Conservation (phyloP, 345 rosid species). For the Eutrema heterophyllum region DNA sequence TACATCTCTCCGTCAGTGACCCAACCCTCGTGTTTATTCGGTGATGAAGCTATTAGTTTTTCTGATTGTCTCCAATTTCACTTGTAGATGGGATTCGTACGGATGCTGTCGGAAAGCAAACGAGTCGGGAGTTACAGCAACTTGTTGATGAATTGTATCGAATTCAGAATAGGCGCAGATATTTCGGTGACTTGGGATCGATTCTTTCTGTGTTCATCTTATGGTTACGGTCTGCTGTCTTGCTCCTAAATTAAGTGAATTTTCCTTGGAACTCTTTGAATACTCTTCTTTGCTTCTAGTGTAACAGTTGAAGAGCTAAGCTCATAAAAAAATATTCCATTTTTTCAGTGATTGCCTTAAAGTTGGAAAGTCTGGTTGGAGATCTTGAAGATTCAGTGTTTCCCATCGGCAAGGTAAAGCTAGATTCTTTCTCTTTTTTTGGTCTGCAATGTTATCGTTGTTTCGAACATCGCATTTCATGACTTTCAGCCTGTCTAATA, state of each 20-base stretch:
- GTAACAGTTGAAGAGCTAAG: too few species aligned
- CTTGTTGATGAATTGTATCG: conserved; percentile 45
- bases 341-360: conserved; percentile 49
- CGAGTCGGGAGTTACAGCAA: conserved; percentile 39
- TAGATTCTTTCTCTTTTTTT: not conserved
- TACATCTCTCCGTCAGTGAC: conserved; percentile 17
- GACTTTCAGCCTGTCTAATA: not conserved
- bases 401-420: conserved; percentile 76
- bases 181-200: conserved; percentile 41
- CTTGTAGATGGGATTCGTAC: conserved; percentile 41
- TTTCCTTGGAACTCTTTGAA: too few species aligned
- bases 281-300: too few species aligned
- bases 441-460: not conserved
- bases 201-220: not conserved
- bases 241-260: too few species aligned
- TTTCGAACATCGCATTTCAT: not conserved
- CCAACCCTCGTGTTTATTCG: not conserved
- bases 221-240: too few species aligned
- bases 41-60: not conserved
- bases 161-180: conserved; percentile 38
- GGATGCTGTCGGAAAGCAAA: conserved; percentile 23
- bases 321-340: not conserved
- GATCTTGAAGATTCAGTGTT: conserved; percentile 79
- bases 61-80: not conserved
- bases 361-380: conserved; percentile 73